Conservation (phyloP, 2,329 filamentous ascomycete genomes). For the Verticillium longisporum region DNA sequence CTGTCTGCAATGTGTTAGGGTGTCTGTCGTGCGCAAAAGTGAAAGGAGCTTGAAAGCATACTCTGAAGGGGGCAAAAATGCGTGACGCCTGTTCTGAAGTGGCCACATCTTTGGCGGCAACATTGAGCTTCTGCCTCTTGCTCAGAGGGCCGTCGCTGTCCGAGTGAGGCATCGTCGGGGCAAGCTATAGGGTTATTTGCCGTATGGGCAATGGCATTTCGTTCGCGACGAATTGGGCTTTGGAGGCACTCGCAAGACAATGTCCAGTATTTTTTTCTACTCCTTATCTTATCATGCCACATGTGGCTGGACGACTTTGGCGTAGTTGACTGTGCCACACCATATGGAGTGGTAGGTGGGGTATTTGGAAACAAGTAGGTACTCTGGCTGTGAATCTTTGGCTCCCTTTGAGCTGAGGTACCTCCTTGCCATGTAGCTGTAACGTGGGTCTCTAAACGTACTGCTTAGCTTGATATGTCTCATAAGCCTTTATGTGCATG, state of each 20-base stretch:
- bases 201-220: background rate
- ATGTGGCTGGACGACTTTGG: background rate
- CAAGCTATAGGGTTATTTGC: background rate
- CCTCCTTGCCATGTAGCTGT: too few species aligned
- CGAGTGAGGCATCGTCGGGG: slow-evolving; percentile 46
- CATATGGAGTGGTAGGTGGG: too few species aligned
- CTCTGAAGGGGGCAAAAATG: slow-evolving; percentile 90
- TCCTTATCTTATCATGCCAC: background rate
- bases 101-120: slow-evolving; percentile 28
- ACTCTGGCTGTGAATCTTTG: too few species aligned
- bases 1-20: slow-evolving; percentile 51
- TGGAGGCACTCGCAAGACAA: background rate
- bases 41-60: slow-evolving; percentile 37
- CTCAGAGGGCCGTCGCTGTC: slow-evolving; percentile 54
- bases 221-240: background rate
- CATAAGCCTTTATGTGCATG: too few species aligned
- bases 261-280: background rate
- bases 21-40: background rate
- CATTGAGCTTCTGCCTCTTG: slow-evolving; percentile 69
- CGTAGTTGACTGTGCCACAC: too few species aligned
- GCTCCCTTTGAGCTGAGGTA: too few species aligned
- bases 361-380: too few species aligned
- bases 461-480: too few species aligned
- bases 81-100: slow-evolving; percentile 51
- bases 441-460: too few species aligned